These are phyloP conservation scores for Hypoxylon rickii DNA, from an alignment of 495 filamentous ascomycete genomes.

Conservation along the genomic window DNA sequence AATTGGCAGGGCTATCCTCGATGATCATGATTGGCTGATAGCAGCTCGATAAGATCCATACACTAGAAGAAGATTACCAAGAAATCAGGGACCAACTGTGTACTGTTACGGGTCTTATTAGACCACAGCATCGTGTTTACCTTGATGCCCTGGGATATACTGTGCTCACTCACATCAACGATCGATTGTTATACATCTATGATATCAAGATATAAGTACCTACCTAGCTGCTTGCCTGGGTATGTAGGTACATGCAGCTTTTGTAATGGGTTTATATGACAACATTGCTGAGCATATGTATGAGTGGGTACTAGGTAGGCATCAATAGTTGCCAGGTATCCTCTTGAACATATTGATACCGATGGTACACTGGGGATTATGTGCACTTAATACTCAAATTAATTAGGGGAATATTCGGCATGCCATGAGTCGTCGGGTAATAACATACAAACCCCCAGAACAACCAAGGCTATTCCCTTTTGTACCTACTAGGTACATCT, in stretches of 20 bases:
- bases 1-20: slow-evolving; percentile 16
- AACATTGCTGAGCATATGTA: too few relatives aligned
- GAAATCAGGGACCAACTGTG: background rate
- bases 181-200: too few relatives aligned
- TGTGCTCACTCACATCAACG: too few relatives aligned
- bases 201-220: background rate
- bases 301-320: too few relatives aligned
- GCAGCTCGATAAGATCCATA: slow-evolving; percentile 9
- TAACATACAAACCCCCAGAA: background rate
- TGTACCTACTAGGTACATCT: background rate
- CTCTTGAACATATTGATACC: too few relatives aligned
- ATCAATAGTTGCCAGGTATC: too few relatives aligned
- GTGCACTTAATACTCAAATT: background rate
- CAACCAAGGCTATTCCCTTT: too few relatives aligned
- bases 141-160: too few relatives aligned
- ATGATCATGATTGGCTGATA: slow-evolving; percentile 8
- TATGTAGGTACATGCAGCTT: background rate
- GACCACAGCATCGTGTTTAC: background rate
- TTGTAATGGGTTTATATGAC: too few relatives aligned
- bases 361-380: too few relatives aligned
- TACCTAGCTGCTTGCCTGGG: background rate
- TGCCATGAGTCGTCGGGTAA: slow-evolving; percentile 23
- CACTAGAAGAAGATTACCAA: slow-evolving; percentile 5
- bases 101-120: background rate
- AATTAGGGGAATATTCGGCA: slow-evolving; percentile 23